These are phyloP conservation scores for Termitomyces sp. DNA, from an alignment of 768 basidiomycete genomes.

Conservation along the genomic window DNA sequence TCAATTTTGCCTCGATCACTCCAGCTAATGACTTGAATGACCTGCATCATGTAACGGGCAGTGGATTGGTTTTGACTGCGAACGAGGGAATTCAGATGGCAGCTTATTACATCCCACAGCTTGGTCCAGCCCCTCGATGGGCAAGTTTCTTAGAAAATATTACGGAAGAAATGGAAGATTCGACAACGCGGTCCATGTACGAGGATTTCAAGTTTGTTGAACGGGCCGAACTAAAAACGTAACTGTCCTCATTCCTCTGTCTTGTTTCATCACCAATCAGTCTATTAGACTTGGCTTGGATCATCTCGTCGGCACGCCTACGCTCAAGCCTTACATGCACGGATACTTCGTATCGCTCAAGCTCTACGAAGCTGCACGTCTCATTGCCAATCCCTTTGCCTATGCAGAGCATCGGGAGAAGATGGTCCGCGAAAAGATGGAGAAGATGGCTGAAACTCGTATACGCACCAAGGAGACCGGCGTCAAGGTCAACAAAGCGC, in stretches of 20 bases:
- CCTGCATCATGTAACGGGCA: slow-evolving; percentile 83
- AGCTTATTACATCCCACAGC: slow-evolving; percentile 90
- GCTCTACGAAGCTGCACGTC: slow-evolving; percentile 91
- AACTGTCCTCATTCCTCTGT: slow-evolving; percentile 24
- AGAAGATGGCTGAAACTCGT: slow-evolving; percentile 88
- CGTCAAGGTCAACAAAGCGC: slow-evolving; percentile 70
- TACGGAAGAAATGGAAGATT: slow-evolving; percentile 97
- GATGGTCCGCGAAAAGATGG: slow-evolving; percentile 82
- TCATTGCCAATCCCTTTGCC: slow-evolving; percentile 94
- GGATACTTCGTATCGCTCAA: slow-evolving; percentile 97
- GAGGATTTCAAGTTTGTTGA: slow-evolving; percentile 98
- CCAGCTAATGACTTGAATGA: slow-evolving; percentile 88
- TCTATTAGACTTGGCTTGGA: slow-evolving; percentile 78
- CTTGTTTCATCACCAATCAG: background rate
- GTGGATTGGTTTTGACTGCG: slow-evolving; percentile 85
- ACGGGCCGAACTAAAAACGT: slow-evolving; percentile 80
- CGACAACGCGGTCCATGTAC: slow-evolving; percentile 72
- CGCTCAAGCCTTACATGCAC: slow-evolving; percentile 99
- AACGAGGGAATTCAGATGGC: slow-evolving; percentile 98
- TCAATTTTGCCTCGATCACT: slow-evolving; percentile 90
- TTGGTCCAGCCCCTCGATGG: slow-evolving; percentile 96
- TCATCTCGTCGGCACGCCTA: slow-evolving; percentile 90
- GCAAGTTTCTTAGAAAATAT: slow-evolving; percentile 97
- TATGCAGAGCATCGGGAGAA: slow-evolving; percentile 93
- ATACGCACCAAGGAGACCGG: slow-evolving; percentile 71